Base-by-base conservation (phyloP, 139 green algal species). In the Chlorella sp. region DNA sequence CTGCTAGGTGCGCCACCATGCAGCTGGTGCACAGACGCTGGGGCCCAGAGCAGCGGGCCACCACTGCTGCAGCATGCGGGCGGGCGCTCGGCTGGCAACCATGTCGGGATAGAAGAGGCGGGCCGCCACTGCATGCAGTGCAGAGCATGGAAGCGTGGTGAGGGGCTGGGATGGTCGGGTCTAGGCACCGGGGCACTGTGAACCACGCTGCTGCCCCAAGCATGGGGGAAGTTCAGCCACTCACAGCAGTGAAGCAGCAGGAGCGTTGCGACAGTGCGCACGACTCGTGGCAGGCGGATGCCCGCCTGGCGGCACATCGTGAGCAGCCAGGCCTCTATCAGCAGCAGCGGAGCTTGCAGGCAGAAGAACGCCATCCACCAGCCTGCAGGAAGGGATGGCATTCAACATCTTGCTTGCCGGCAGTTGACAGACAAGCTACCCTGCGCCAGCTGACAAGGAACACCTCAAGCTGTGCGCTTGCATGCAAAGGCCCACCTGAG, bases 341-440 rank as follows among this genome's bases (percentile, higher is more conserved):
- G n/a, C 48, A 81, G 75, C 34, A 81, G 75, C 48, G 75, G 75
- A 2, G 48, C 75, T 46, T 81, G 75, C n/a, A 81, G 36, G n/a
- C 24, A 34, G 75, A 81, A 81, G 48, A 81, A 81, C 30, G 67
- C 8, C 48, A 81, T 69, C 75, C 75, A 81, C 32, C 11, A 17
- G n/a, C 75, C 75, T 81, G 75, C 51, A 69, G 40, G 24, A 28
- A 13, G 28, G 22, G 40, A n/a, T n/a, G n/a, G n/a, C n/a, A n/a
- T 17, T 30, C 8, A 73, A 46, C 32, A 46, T 1, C n/a, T 1
- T 44, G 1, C 34, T 30, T 41, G 8, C 60, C 6, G 19, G 60
- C 17, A 68, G 17, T 24, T 11, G 30, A 6, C 60, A 68, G 6
- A 68, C 19, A 6, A 32, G 20, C 20, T 28, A 32, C 17, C 6